These are phyloP conservation scores for Metarhizium brunneum DNA, from an alignment of 2,329 filamentous ascomycete genomes.

Conservation along the genomic window DNA sequence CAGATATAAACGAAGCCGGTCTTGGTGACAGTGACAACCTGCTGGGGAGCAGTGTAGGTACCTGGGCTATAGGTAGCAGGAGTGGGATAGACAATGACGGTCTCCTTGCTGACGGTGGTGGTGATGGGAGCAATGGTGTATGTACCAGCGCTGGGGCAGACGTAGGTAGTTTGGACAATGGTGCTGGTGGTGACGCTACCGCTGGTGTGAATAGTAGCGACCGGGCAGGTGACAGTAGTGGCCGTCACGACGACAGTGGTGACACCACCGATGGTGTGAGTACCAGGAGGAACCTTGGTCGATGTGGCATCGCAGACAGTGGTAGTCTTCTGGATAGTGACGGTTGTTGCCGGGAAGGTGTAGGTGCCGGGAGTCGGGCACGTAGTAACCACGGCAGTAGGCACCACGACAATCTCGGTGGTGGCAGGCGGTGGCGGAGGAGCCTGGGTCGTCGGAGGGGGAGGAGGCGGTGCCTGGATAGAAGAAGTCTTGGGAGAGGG, in stretches of 20 bases:
- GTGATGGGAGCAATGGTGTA: conserved; percentile 66
- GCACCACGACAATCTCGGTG: conserved; percentile 33
- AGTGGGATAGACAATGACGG: conserved; percentile 54
- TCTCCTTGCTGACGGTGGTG: conserved; percentile 46
- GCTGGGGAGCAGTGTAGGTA: conserved; percentile 61
- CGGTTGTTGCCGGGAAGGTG: conserved; percentile 65
- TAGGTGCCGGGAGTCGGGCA: conserved; percentile 63
- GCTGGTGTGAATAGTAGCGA: conserved; percentile 53
- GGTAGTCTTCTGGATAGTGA: conserved; percentile 57
- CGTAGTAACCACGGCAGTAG: conserved; percentile 40
- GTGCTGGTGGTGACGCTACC: conserved; percentile 53
- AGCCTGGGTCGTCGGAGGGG: conserved; percentile 4
- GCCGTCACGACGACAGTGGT: conserved; percentile 58
- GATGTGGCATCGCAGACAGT: conserved; percentile 56
- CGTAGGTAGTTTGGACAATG: conserved; percentile 60
- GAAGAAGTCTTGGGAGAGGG: conserved; percentile 7
- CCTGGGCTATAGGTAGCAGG: conserved; percentile 57
- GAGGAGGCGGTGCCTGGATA: conserved; percentile 2
- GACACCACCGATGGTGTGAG: conserved; percentile 62
- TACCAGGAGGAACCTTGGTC: conserved; percentile 53
- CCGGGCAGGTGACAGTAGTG: conserved; percentile 62
- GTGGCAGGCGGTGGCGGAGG: conserved; percentile 21
- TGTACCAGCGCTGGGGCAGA: conserved; percentile 64
- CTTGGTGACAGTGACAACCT: conserved; percentile 58
- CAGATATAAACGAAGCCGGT: conserved; percentile 62